Base-by-base conservation (phyloP, 208 protist species). In the Naegleria fowleri region DNA sequence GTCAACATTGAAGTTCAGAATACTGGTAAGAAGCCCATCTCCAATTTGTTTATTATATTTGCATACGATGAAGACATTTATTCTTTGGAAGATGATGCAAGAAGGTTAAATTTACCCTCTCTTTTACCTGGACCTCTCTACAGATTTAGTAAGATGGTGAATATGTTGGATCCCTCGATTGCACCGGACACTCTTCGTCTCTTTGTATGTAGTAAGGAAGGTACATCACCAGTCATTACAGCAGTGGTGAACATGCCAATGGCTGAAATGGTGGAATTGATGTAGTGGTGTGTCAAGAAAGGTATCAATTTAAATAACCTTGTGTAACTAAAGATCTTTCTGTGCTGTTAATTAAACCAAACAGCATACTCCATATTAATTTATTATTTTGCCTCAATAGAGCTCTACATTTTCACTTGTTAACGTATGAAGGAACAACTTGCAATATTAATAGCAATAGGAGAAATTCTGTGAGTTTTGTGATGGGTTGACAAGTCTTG, bases 1-100 rank as follows among this genome's bases (percentile, higher is more conserved):
- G 93, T 98, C 51, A 93, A 94, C 91, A 92, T 97, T 38, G 93
- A 92, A 13, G 83, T 98, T 33, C 94, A 96, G 93, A 98, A 98
- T 93, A 93, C 94, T 39, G 95, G 94, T 29, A 33, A 51, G 25
- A 88, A 88, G n/a, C 25, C 85, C 13, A 88, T 88, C 1, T 29
- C 41, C 0, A 55, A 58, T 36, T 40, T 88, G n/a, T 33, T 39
- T 36, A 13, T 88, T 33, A 6, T 88, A n/a, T 88, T 88, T 58
- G 25, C 9, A 1, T 88, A 33, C 29, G n/a, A 88, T 58, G n/a
- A 88, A 88, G 25, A 51, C 13, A 0, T 88, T 11, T 88, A 88
- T 36, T 0, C 25, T 5, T 36, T 88, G 85, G 33, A 88, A 29
- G 55, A 29, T 67, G 55, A 67, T 19, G 15, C 16, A 4, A 88